A percentile compares a stretch with the other conserved stretches of the same genome.
phyloP scores from a whole-genome alignment of 2,329 filamentous ascomycete species.

The Aspergillus ruber region DNA sequence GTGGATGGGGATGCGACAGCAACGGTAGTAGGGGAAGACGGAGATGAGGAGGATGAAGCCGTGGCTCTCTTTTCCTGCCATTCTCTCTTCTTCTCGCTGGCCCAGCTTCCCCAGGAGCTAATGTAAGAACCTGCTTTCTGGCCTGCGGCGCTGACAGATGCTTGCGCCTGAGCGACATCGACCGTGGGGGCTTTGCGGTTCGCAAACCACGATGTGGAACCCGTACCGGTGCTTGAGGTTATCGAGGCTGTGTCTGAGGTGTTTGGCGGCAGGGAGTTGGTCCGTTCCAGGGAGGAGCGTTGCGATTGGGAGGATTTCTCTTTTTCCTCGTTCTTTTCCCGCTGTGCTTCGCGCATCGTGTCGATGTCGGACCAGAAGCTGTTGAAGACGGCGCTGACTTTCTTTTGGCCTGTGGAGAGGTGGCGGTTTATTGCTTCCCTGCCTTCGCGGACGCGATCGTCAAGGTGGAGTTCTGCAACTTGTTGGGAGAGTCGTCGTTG shows the following conservation, averaged over 20 bases:
- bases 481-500: conserved; percentile 85
- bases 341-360: conserved; percentile 65
- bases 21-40: conserved; percentile 2
- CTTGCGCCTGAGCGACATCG: conserved; percentile 50
- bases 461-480: conserved; percentile 86
- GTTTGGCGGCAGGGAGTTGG: conserved; percentile 19
- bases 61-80: conserved; percentile 37
- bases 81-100: conserved; percentile 42
- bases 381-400: conserved; percentile 79
- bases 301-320: conserved; percentile 15
- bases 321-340: conserved; percentile 43
- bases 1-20: conserved; percentile 14
- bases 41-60: conserved; percentile 19
- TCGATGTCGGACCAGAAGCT: conserved; percentile 90
- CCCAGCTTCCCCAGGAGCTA: conserved; percentile 59
- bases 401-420: conserved; percentile 78
- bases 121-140: conserved; percentile 57
- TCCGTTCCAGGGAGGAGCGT: conserved; percentile 24
- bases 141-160: conserved; percentile 48
- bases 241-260: conserved; percentile 18
- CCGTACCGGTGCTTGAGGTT: conserved; percentile 8
- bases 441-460: conserved; percentile 79
- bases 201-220: conserved; percentile 21
- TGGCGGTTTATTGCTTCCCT: conserved; percentile 83
- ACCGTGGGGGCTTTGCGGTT: conserved; percentile 31